These are phyloP conservation scores for Backusella circina DNA, from an alignment of 192 early-diverging fungal species.

Conservation along the genomic window DNA sequence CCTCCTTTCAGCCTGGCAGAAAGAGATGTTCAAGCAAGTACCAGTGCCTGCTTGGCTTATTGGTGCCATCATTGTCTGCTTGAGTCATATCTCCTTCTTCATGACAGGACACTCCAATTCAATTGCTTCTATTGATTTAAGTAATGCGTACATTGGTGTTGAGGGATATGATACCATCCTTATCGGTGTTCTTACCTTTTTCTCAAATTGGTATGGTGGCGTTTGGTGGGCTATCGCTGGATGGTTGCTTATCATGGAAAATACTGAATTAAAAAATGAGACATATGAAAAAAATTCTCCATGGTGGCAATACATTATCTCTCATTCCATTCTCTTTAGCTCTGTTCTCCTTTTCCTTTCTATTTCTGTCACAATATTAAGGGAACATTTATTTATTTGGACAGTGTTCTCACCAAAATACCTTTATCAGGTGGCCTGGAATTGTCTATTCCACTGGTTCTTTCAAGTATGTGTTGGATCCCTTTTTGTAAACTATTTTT, in stretches of 20 bases:
- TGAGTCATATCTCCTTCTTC: conserved; percentile 63
- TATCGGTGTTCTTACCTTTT: conserved; percentile 67
- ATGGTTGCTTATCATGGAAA: conserved; percentile 18
- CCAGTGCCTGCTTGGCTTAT: conserved; percentile 14
- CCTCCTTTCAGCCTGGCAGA: conserved; percentile 14
- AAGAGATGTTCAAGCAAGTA: background rate
- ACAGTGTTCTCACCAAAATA: conserved; percentile 83
- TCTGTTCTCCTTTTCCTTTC: conserved; percentile 51
- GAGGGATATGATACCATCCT: conserved; percentile 54
- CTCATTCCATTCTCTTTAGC: conserved; percentile 26
- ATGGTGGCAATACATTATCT: conserved; percentile 13
- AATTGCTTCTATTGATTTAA: conserved; percentile 73
- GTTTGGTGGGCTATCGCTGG: conserved; percentile 63
- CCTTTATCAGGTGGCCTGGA: conserved; percentile 74
- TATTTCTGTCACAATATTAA: conserved; percentile 56
- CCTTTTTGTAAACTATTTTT: background rate
- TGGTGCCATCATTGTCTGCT: conserved; percentile 25
- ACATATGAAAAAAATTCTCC: background rate
- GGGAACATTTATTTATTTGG: conserved; percentile 78
- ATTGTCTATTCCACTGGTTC: conserved; percentile 37
- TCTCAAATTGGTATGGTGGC: conserved; percentile 68
- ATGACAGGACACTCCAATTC: conserved; percentile 73
- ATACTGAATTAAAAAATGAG: background rate
- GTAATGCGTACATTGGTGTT: conserved; percentile 73
- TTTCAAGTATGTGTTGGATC: conserved; percentile 33